These are phyloP conservation scores for Phycomyces blakesleeanus DNA, from an alignment of 192 early-diverging fungal species.

Conservation along the genomic window DNA sequence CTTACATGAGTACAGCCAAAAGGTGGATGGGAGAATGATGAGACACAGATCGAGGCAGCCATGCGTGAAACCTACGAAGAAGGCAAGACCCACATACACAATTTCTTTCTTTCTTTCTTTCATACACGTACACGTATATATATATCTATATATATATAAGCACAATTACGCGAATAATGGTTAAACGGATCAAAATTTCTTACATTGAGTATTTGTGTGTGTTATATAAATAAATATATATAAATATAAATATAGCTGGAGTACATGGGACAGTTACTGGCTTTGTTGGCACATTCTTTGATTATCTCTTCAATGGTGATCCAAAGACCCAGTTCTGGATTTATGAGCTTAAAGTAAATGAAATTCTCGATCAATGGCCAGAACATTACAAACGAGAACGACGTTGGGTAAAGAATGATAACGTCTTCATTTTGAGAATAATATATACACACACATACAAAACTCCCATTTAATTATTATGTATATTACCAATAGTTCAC, in stretches of 20 bases:
- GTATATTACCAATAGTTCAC: conserved; percentile 21
- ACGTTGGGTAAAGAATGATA: conserved; percentile 18
- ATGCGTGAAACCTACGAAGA: conserved; percentile 58
- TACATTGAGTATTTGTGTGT: no score
- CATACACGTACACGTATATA: no score
- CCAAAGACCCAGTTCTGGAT: conserved; percentile 40
- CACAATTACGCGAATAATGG: no score
- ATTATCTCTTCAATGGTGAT: conserved; percentile 31
- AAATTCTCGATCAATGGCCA: conserved; percentile 48
- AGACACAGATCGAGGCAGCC: conserved; percentile 50
- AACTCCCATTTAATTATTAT: no score
- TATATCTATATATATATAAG: no score
- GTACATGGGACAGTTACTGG: conserved; percentile 42
- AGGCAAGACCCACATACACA: no score
- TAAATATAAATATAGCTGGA: conserved; percentile 32
- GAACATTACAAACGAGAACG: conserved; percentile 37
- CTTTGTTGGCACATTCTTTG: conserved; percentile 43
- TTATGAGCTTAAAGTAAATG: conserved; percentile 53
- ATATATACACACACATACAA: no score
- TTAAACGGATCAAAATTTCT: no score
- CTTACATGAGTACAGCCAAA: conserved; percentile 46
- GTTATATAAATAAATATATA: neutral
- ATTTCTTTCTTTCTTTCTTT: no score
- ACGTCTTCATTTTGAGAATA: neutral
- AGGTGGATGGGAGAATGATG: conserved; percentile 64